Conservation (phyloP, 2,329 filamentous ascomycete species). For the Dactylonectria estremocensis region DNA sequence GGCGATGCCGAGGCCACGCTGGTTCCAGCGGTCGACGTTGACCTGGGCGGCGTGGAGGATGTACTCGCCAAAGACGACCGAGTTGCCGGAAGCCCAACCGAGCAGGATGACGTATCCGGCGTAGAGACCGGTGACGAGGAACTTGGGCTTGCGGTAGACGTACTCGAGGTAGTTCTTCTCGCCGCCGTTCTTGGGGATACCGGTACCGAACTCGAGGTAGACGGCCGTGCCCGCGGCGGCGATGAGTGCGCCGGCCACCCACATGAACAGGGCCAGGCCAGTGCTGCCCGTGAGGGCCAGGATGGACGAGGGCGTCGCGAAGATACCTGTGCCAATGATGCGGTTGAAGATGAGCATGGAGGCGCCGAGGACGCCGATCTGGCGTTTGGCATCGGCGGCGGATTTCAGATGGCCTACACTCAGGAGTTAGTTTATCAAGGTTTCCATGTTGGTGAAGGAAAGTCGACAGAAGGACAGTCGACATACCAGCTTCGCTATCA, state of each 20-base stretch:
- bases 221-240: slow-evolving; percentile 74
- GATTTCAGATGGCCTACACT: slow-evolving; percentile 51
- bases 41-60: slow-evolving; percentile 76
- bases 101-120: slow-evolving; percentile 74
- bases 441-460: neutral
- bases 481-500: slow-evolving; percentile 45
- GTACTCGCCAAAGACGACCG: slow-evolving; percentile 79
- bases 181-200: slow-evolving; percentile 75
- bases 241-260: slow-evolving; percentile 74
- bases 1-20: slow-evolving; percentile 76
- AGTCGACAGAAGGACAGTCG: slow-evolving; percentile 7
- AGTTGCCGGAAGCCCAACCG: slow-evolving; percentile 77
- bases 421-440: slow-evolving; percentile 14
- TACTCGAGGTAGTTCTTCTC: slow-evolving; percentile 79
- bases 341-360: slow-evolving; percentile 75
- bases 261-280: slow-evolving; percentile 75
- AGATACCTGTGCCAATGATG: slow-evolving; percentile 78
- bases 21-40: slow-evolving; percentile 76
- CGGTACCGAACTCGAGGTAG: slow-evolving; percentile 77
- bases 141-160: slow-evolving; percentile 73
- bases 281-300: slow-evolving; percentile 71
- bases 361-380: slow-evolving; percentile 70
- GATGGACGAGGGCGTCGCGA: slow-evolving; percentile 74
- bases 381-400: slow-evolving; percentile 65
- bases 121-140: slow-evolving; percentile 74